These are phyloP conservation scores for Amanita rimosa DNA, from an alignment of 768 basidiomycete species.

Conservation along the genomic window DNA sequence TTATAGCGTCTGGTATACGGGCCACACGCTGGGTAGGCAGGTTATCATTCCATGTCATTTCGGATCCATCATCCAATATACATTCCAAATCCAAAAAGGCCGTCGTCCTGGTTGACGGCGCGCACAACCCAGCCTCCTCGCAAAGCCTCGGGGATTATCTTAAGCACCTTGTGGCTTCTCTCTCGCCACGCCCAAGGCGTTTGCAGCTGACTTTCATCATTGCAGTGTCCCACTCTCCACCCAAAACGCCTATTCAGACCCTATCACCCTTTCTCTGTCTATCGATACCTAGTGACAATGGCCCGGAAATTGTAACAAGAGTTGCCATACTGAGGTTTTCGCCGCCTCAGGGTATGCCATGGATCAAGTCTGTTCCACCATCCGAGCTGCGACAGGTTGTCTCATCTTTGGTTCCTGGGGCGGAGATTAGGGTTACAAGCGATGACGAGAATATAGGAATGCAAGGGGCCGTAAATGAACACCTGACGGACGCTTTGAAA, in stretches of 20 bases:
- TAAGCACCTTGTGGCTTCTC: conserved; percentile 19
- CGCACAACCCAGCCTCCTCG: conserved; percentile 83
- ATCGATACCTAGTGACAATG: conserved; percentile 11
- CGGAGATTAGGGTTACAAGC: conserved; percentile 33
- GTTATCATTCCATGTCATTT: conserved; percentile 53
- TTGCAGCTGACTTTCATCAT: conserved; percentile 60
- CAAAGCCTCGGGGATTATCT: conserved; percentile 58
- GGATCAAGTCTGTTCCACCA: conserved; percentile 62
- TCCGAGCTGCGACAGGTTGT: conserved; percentile 38
- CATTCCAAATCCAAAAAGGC: conserved; percentile 8
- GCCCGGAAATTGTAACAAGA: conserved; percentile 22
- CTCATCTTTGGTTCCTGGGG: conserved; percentile 27
- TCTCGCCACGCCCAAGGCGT: conserved; percentile 9
- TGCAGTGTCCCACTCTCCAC: conserved; percentile 77
- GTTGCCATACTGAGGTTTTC: conserved; percentile 57
- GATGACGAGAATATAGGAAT: conserved; percentile 14
- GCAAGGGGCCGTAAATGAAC: conserved; percentile 1
- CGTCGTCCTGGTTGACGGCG: conserved; percentile 77
- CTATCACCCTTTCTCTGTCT: conserved; percentile 53
- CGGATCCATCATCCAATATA: conserved; percentile 9
- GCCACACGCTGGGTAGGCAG: conserved; percentile 71
- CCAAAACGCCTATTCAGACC: conserved; percentile 68
- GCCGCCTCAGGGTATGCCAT: conserved; percentile 87
- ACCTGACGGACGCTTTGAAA: conserved; percentile 23
- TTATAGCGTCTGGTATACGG: conserved; percentile 47